Conservation (phyloP, 805 yeast species). For the Wickerhamomyces queroliae region DNA sequence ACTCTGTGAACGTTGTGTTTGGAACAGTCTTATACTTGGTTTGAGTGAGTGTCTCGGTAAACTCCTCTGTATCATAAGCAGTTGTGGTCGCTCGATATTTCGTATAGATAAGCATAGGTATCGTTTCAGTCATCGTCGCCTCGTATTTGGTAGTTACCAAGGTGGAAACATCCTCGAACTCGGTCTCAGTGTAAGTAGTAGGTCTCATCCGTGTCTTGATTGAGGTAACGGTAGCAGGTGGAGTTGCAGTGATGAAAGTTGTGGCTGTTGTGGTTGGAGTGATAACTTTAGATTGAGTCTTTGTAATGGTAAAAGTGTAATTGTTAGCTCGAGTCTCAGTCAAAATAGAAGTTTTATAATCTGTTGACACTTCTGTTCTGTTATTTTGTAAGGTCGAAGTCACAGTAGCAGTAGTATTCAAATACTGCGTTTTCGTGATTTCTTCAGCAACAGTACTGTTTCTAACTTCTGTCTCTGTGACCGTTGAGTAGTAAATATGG, state of each 20-base stretch:
- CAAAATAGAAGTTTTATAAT: too few species aligned
- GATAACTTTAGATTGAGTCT: not conserved
- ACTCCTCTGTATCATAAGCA: constrained; percentile 11
- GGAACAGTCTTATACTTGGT: constrained; percentile 15
- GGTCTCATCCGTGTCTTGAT: constrained; percentile 15
- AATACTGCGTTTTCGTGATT: not conserved
- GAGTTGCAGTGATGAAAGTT: constrained; percentile 1
- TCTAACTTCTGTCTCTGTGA: not conserved
- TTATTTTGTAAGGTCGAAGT: too few species aligned
- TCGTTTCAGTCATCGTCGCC: constrained; percentile 12
- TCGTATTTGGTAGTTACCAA: constrained; percentile 10
- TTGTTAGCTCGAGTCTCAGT: too few species aligned
- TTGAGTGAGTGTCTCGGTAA: constrained; percentile 7
- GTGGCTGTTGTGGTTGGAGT: not conserved
- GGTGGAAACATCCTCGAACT: constrained; percentile 13
- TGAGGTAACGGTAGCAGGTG: constrained; percentile 21
- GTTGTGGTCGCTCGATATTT: constrained; percentile 12
- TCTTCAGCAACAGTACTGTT: not conserved
- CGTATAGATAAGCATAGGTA: constrained; percentile 15
- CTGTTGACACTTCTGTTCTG: too few species aligned
- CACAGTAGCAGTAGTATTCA: not conserved
- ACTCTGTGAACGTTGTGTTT: constrained; percentile 19
- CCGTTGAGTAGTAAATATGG: not conserved
- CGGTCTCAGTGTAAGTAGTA: constrained; percentile 14
- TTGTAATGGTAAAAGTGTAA: too few species aligned